Evolutionary conservation across 1,284 basidiomycete species (phyloP).

Genomic region (Phellopilus nigrolimitatus): DNA sequence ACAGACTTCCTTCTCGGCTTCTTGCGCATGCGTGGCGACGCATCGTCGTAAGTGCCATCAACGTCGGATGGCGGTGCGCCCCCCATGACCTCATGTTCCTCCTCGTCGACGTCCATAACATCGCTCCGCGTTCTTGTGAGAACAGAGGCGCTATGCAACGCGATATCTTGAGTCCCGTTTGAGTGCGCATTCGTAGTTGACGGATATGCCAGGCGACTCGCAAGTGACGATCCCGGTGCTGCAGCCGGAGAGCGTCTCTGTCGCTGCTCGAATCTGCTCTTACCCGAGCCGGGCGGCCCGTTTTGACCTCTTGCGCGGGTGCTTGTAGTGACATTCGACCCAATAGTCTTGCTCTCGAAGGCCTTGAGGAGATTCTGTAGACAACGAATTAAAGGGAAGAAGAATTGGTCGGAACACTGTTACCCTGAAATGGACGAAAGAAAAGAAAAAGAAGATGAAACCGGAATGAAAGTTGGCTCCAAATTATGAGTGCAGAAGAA

Average conservation of each 20-base stretch:
- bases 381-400: conserved; percentile 1
- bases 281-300: neutral
- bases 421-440: neutral
- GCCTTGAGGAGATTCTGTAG: conserved; percentile 10
- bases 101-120: conserved; percentile 1
- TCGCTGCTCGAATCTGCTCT: conserved; percentile 14
- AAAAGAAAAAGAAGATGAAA: neutral
- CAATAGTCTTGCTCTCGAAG: neutral
- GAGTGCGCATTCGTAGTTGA: neutral
- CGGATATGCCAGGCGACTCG: neutral
- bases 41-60: conserved; percentile 22
- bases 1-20: conserved; percentile 28
- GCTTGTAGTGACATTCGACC: neutral
- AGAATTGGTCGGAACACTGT: neutral
- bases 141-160: neutral
- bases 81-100: neutral
- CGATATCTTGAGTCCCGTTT: neutral
- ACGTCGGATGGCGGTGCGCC: no score
- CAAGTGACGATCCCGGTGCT: neutral
- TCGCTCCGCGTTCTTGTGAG: neutral
- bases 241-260: neutral
- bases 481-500: neutral
- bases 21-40: conserved; percentile 31
- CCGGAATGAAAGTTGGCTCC: neutral
- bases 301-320: neutral